Evolutionary conservation across 2,329 filamentous ascomycete genomes (phyloP), one percentile per base, ranked within the genome.

Genomic region (Zymoseptoria crescenta): DNA sequence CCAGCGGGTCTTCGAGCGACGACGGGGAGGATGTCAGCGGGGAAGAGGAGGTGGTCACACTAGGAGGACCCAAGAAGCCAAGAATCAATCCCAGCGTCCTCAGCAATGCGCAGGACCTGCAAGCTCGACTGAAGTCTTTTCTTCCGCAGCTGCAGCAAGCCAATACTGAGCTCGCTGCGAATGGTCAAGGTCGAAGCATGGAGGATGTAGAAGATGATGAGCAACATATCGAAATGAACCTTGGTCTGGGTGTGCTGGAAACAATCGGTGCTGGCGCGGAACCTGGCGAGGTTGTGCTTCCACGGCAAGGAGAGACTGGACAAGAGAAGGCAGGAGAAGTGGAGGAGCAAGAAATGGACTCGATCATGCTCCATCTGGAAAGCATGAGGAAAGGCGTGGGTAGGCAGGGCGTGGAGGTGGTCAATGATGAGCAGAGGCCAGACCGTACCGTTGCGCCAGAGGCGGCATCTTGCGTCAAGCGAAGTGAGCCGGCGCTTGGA

Each of bases 161-260:
- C 9, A 73, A 74, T 52, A 60, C 55, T n/a, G 56, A 67, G 51
- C 61, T 73, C 19, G 62, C 56, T 28, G 50, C 61, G 19, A 62
- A 62, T 16, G 69, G 67, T 7, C 56, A 59, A 10, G 64, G 58
- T n/a, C 41, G 64, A 20, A 69, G 59, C 56, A 68, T 74, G 61
- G 71, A 73, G 62, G 64, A 68, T 45, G 70, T 72, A 9, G 64
- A 64, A 29, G 72, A 72, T 1, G 68, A 60, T 4, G 67, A 69
- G 55, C 64, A 65, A 56, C 68, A 73, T 60, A 73, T 74, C 53
- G 71, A 73, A 64, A 73, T 74, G 70, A 63, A 70, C 51, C 61
- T 74, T 8, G 71, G 71, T 2, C 59, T 74, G 5, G 72, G 72
- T 7, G 70, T 74, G 41, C 53, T 74, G 45, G 70, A 74, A 61